These are phyloP conservation scores for Parastagonospora avenae DNA, from an alignment of 2,329 filamentous ascomycete species.

Conservation along the genomic window DNA sequence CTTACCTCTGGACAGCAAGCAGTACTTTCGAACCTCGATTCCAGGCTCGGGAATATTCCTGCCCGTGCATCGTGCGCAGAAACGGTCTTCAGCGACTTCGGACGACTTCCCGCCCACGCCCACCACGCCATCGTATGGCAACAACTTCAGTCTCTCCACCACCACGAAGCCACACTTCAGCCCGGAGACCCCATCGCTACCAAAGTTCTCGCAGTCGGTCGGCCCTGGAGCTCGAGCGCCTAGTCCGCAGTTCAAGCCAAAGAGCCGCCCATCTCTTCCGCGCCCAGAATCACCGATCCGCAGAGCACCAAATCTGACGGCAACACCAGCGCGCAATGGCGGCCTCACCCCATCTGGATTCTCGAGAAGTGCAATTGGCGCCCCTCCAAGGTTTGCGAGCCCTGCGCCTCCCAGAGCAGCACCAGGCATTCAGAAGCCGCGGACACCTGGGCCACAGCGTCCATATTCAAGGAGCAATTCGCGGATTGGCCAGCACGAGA, in stretches of 20 bases:
- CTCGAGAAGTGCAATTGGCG: constrained; percentile 59
- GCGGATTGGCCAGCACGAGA: constrained; percentile 50
- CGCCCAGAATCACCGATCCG: constrained; percentile 86
- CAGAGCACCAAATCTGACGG: constrained; percentile 52
- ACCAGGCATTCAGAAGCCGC: constrained; percentile 55
- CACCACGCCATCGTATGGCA: constrained; percentile 64
- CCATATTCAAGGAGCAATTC: constrained; percentile 56
- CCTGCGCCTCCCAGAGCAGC: constrained; percentile 65
- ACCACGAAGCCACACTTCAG: constrained; percentile 52
- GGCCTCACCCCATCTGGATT: constrained; percentile 61
- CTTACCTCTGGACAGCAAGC: constrained; percentile 48
- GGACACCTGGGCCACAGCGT: constrained; percentile 48
- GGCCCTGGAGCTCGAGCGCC: constrained; percentile 71
- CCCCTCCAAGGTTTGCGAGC: constrained; percentile 64
- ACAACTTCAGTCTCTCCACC: constrained; percentile 61
- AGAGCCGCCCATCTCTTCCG: constrained; percentile 75
- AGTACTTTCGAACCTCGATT: constrained; percentile 80
- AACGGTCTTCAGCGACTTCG: constrained; percentile 64
- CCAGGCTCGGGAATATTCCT: constrained; percentile 92
- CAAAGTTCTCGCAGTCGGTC: constrained; percentile 88
- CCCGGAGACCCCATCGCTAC: constrained; percentile 62
- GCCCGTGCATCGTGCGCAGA: constrained; percentile 79
- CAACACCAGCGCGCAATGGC: constrained; percentile 58
- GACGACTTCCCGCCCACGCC: constrained; percentile 69
- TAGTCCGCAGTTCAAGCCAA: constrained; percentile 73